Base-by-base conservation (phyloP, 1,284 basidiomycete species). In the Cryptococcus hybrid region DNA sequence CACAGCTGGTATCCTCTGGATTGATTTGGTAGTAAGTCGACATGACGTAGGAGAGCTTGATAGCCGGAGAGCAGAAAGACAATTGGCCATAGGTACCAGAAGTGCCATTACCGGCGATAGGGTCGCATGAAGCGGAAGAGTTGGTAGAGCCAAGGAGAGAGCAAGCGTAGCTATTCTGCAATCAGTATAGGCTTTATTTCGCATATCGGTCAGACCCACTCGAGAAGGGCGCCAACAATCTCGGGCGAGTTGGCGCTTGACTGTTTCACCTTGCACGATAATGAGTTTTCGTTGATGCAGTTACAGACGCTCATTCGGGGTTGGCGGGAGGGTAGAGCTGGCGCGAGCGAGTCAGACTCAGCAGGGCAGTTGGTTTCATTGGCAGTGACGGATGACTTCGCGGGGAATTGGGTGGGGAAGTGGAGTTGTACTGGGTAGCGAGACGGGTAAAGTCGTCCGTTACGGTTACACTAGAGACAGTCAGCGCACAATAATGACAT, bases 11-110 rank as follows among this genome's bases (percentile, higher is more conserved):
- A 8, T 78, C 72, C 55, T 85, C 79, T 62, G 83, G 82, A 71
- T 83, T 83, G 56, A 83, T 84, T 71, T 89, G 85, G 73, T 88
- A 94, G 78, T 84, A 92, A 60, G 86, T 80, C 69, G 84, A 88
- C 84, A 95, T 89, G 56, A 87, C 86, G 76, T 86, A 95, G 40
- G 88, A 90, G 49, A 92, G 79, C 80, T 90, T 88, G 75, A 87
- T 82, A 39, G 83, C 88, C 85, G 75, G 72, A 30, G 60, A 73
- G 55, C 92, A 96, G 55, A 80, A 83, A 47, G 88, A 85, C 30
- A 92, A 79, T 45, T 81, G 77, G 40, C 91, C 92, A 67, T 94
- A 95, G 4, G 79, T 78, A 40, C 92, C 92, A 13, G 84, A 81
- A 12, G 81, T 77, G 47, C 92, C 92, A 71, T 90, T 83, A 5